phyloP scores from a whole-genome alignment of 371 early-diverging fungal species.

The Mucor racemosus region DNA sequence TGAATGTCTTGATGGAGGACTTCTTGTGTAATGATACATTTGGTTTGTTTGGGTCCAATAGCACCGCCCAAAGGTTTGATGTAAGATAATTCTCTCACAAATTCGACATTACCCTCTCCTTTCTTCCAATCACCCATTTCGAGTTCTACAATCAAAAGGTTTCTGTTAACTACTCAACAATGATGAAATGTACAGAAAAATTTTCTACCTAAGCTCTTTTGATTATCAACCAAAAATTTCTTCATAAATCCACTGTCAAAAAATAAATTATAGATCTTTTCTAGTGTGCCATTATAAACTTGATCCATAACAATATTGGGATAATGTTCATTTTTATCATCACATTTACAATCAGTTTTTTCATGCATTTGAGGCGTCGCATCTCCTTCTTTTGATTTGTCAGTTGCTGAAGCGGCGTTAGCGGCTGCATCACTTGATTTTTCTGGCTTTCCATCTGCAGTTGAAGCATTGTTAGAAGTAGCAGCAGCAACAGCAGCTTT shows the following conservation, averaged over 20 bases:
- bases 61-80: conserved; percentile 43
- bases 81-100: conserved; percentile 34
- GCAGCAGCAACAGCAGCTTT: neutral
- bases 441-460: neutral
- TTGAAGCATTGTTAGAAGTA: neutral
- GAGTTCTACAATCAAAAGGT: conserved; percentile 26
- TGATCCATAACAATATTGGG: conserved; percentile 51
- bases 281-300: conserved; percentile 49
- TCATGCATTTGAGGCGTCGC: conserved; percentile 13
- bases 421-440: neutral
- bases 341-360: conserved; percentile 49
- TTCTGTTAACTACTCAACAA: too few species aligned
- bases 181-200: too few species aligned
- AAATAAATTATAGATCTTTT: conserved; percentile 51
- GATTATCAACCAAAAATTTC: conserved; percentile 38
- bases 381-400: neutral
- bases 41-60: conserved; percentile 73
- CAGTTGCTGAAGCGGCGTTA: neutral
- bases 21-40: conserved; percentile 66
- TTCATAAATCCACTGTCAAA: conserved; percentile 44
- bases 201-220: conserved; percentile 46
- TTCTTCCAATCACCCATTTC: conserved; percentile 43
- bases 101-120: conserved; percentile 19
- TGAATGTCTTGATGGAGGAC: conserved; percentile 62
- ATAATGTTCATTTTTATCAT: conserved; percentile 53